phyloP scores from a whole-genome alignment of 805 yeast genomes.

The Hanseniaspora taiwanica region DNA sequence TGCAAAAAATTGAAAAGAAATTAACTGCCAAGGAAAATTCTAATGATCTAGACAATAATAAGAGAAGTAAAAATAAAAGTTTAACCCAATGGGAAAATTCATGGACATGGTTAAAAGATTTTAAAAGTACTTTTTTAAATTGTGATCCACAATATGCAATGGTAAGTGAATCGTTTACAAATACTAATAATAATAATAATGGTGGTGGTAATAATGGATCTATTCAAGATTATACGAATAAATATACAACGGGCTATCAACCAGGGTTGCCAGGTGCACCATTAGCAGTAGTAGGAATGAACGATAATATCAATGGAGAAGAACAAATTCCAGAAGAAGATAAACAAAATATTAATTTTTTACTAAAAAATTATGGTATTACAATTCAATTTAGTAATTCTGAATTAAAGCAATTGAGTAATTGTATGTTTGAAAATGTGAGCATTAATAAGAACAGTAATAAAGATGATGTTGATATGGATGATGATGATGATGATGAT shows the following conservation, averaged over 20 bases:
- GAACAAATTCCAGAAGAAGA: not conserved
- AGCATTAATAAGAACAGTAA: not conserved
- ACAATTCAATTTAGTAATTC: not conserved
- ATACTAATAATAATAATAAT: too few species aligned
- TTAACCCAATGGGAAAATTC: constrained; percentile 16
- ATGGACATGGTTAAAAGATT: constrained; percentile 20
- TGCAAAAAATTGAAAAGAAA: constrained; percentile 29
- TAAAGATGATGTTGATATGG: not conserved
- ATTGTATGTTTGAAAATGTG: not conserved
- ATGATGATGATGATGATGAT: not conserved
- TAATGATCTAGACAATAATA: too few species aligned
- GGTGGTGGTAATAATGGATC: not conserved
- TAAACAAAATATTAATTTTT: not conserved
- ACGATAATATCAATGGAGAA: not conserved
- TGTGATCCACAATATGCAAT: not conserved
- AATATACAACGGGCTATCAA: too few species aligned
- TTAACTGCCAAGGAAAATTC: constrained; percentile 1
- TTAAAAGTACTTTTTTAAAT: constrained; percentile 19
- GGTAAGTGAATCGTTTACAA: not conserved
- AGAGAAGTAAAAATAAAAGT: constrained; percentile 5
- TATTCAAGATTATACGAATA: not conserved
- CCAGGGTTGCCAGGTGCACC: too few species aligned
- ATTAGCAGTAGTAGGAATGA: too few species aligned
- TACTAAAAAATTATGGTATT: not conserved
- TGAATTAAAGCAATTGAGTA: not conserved